Percentiles rank a stretch among this genome's conserved stretches.
Conservation (phyloP, 1,139 yeast species). For the Kodamaea anthophila region DNA sequence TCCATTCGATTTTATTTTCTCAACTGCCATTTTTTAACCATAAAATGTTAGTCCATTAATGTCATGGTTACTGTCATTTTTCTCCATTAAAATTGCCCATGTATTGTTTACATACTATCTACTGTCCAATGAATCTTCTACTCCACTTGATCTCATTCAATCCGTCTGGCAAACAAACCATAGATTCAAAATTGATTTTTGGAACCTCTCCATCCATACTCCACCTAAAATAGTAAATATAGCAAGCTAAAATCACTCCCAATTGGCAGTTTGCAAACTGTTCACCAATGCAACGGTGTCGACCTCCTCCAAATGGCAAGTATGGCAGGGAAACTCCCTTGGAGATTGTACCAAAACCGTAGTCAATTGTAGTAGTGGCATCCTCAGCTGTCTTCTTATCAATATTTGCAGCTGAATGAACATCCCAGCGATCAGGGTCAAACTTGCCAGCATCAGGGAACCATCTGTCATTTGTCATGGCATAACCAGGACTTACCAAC, state of each 20-base stretch:
- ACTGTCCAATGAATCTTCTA: slow-evolving; percentile 32
- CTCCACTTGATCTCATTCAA: slow-evolving; percentile 44
- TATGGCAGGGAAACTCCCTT: slow-evolving; percentile 95
- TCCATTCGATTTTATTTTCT: slow-evolving; percentile 15
- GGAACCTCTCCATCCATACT: slow-evolving; percentile 61
- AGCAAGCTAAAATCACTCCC: slow-evolving; percentile 74
- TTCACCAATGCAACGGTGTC: slow-evolving; percentile 98
- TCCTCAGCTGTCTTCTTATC: slow-evolving; percentile 41
- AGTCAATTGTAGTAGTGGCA: slow-evolving; percentile 48
- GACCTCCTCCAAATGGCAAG: slow-evolving; percentile 97
- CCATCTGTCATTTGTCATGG: slow-evolving; percentile 68
- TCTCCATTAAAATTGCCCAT: not conserved
- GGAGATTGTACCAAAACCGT: slow-evolving; percentile 91
- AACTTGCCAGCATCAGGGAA: slow-evolving; percentile 68
- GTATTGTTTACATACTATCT: not conserved
- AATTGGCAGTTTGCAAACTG: slow-evolving; percentile 93
- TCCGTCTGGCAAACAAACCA: slow-evolving; percentile 77
- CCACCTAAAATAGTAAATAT: slow-evolving; percentile 75
- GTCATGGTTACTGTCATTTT: not conserved
- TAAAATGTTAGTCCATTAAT: too few relatives aligned
- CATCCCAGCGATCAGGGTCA: slow-evolving; percentile 86
- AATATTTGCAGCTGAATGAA: not conserved
- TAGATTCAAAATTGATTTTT: slow-evolving; percentile 75
- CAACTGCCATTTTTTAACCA: not conserved
- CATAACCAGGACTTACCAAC: slow-evolving; percentile 88